Percentiles rank a stretch among this genome's conserved stretches.
Conservation (phyloP, 768 basidiomycete species). For the Lyophyllum semitale region DNA sequence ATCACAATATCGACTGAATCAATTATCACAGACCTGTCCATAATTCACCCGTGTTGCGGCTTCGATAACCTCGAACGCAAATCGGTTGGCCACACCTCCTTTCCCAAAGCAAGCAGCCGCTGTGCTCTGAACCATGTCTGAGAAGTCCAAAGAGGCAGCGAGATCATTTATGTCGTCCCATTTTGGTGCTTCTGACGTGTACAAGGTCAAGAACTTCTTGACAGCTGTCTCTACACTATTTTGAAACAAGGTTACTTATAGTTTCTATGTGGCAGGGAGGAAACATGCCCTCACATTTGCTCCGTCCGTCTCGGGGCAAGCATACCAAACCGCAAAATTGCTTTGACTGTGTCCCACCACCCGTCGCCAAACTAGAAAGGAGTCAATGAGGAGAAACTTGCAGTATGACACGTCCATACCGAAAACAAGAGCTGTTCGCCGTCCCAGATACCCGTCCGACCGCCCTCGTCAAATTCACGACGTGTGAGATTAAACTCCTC, state of each 20-base stretch:
- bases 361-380: constrained; percentile 43
- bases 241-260: neutral
- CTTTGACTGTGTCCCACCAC: constrained; percentile 76
- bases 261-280: neutral
- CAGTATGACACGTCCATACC: constrained; percentile 39
- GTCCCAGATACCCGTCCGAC: constrained; percentile 79
- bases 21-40: constrained; percentile 53
- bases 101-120: constrained; percentile 57
- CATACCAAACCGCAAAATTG: constrained; percentile 79
- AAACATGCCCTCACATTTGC: constrained; percentile 42
- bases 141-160: constrained; percentile 53
- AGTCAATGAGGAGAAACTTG: neutral
- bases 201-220: constrained; percentile 54
- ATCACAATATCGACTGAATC: neutral
- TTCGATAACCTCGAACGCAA: constrained; percentile 74
- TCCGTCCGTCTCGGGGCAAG: constrained; percentile 58
- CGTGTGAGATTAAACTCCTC: constrained; percentile 77
- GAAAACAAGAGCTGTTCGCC: constrained; percentile 69
- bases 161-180: constrained; percentile 67
- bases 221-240: constrained; percentile 59
- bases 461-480: constrained; percentile 46
- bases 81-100: constrained; percentile 58
- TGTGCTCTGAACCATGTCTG: constrained; percentile 47
- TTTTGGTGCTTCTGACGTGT: constrained; percentile 51
- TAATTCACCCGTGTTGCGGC: constrained; percentile 85